A percentile compares a stretch with the other conserved stretches of the same genome.
These are phyloP conservation scores for Didymella glomerata DNA, from an alignment of 2,329 filamentous ascomycete genomes.

Conservation along the genomic window DNA sequence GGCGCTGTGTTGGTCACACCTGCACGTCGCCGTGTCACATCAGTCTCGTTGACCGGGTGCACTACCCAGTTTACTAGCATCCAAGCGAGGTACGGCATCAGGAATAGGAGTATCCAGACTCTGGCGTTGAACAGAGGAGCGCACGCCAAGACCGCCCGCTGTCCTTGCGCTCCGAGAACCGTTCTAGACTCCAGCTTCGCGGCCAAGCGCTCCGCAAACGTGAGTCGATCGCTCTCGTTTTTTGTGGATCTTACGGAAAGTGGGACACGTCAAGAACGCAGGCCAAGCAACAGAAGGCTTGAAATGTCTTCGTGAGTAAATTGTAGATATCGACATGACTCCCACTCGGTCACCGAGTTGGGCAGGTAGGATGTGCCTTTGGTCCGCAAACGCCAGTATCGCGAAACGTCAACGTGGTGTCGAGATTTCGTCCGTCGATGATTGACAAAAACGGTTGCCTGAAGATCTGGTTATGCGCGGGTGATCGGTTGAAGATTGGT, in stretches of 20 bases:
- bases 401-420: constrained; percentile 4
- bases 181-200: constrained; percentile 6
- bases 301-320: constrained; percentile 7
- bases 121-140: constrained; percentile 8
- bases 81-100: not conserved
- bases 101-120: constrained; percentile 7
- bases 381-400: not conserved
- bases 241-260: constrained; percentile 15
- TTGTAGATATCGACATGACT: not conserved
- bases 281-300: constrained; percentile 15
- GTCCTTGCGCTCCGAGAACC: constrained; percentile 15
- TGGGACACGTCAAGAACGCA: constrained; percentile 13
- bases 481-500: constrained; percentile 15
- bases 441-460: constrained; percentile 16
- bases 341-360: not conserved
- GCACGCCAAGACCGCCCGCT: constrained; percentile 15
- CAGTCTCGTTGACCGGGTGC: constrained; percentile 7
- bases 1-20: constrained; percentile 4
- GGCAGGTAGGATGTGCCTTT: not conserved
- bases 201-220: constrained; percentile 9
- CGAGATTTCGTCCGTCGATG: constrained; percentile 19
- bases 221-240: constrained; percentile 3
- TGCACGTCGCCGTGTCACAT: constrained; percentile 9
- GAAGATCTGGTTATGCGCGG: constrained; percentile 11
- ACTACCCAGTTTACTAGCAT: constrained; percentile 2